Evolutionary conservation across 2,329 filamentous ascomycete species (phyloP), one percentile per base, ranked within the genome.

Genomic region (Neopestalotiopsis rosae): DNA sequence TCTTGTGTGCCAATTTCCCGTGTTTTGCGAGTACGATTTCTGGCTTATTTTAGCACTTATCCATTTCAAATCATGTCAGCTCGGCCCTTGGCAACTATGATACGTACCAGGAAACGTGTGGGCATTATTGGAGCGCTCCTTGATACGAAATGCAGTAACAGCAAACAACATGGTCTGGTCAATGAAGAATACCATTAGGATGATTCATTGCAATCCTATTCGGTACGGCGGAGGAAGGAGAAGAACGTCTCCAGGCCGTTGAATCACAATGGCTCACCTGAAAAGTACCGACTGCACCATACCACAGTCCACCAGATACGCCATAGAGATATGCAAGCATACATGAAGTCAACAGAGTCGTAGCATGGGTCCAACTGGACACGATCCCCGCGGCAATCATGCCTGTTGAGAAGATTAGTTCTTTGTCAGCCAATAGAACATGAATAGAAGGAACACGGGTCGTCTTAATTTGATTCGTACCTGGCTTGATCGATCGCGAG

Each of bases 361-460:
- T 81, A 20, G 81, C 80, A 82, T 83, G 85, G 4, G 83, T 86
- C 84, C 84, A 86, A 1, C 83, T 83, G 4, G 80, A 83, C 13
- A 86, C 83, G 66, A 86, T 83, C 4, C 82, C 83, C 6, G 80
- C 81, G 4, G 82, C 81, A 63, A 85, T 84, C 5, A 86, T 79
- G 6, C 83, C 83, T 49, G 9, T 58, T 2, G 20, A 58, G 9
- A 12, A 24, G 56, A 30, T 58, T 20, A 30, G 56, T 20, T 5
- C n/a, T 17, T 6, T 14, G 12, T 6, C 14, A 49, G 42, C 7
- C 42, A 49, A 49, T 5, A 17, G 42, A 13, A 17, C 13, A 49
- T 13, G 7, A 5, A 17, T 17, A 13, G 14, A 49, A 17, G 13
- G 12, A 14, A 17, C 12, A n/a, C 42, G 42, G 13, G 12, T 49